phyloP scores from a whole-genome alignment of 108 stramenopile genomes.

The Cylindrotheca fusiformis region DNA sequence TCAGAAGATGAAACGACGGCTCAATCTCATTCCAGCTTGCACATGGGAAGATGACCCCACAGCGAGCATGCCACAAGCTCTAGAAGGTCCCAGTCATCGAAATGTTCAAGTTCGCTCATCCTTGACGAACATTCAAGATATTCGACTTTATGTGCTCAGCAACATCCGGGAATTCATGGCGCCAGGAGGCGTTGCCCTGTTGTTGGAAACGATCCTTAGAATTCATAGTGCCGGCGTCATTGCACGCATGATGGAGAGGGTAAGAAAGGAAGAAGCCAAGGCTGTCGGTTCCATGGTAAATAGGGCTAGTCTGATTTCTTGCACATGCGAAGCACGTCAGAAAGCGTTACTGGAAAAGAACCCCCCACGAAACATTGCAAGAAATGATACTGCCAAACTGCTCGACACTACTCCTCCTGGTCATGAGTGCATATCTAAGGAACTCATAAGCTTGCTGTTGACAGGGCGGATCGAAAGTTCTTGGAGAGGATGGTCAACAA shows the following conservation, averaged over 20 bases:
- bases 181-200: constrained; percentile 76
- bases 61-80: constrained; percentile 10
- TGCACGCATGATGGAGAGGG: constrained; percentile 18
- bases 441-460: constrained; percentile 67
- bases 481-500: constrained; percentile 59
- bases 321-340: constrained; percentile 38
- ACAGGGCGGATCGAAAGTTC: constrained; percentile 47
- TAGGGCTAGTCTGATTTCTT: constrained; percentile 29
- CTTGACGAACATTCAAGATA: constrained; percentile 59
- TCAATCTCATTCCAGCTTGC: constrained; percentile 60
- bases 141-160: constrained; percentile 59
- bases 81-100: constrained; percentile 35
- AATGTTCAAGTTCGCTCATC: constrained; percentile 46
- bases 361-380: constrained; percentile 5
- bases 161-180: constrained; percentile 54
- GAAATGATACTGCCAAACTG: constrained; percentile 20
- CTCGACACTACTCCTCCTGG: constrained; percentile 32
- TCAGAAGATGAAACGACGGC: constrained; percentile 20
- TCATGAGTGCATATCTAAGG: constrained; percentile 50
- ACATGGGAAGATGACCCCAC: constrained; percentile 52
- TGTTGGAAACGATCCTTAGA: constrained; percentile 71
- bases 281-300: background rate
- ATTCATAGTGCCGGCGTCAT: constrained; percentile 57
- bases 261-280: background rate
- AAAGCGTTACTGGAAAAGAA: constrained; percentile 13